Base-by-base conservation (phyloP, 345 rosid species). In the Melaleuca alternifolia region DNA sequence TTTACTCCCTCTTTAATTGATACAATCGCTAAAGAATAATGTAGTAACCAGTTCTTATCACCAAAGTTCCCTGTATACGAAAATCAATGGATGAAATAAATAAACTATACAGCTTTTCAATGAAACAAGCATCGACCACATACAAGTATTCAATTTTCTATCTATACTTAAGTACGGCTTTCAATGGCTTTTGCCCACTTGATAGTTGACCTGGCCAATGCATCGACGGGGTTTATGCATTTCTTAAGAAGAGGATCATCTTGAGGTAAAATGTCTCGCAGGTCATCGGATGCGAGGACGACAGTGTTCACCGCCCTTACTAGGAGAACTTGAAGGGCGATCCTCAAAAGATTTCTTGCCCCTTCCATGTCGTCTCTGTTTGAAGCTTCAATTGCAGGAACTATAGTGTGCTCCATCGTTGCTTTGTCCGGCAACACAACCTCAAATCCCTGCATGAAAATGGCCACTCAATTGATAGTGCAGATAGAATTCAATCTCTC, bases 171-270 rank as follows among this genome's bases (percentile, higher is more conserved):
- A 75, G 88, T 62, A 89, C 82, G 89, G 65, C 84, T 85, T 85
- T 52, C 88, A 21, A 86, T 85, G 54, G 93, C 84, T 84, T 88
- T 56, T 9, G 87, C 91, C 93, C 93, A 92, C 56, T 86, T 86
- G 87, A 92, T 87, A 13, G 93, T 89, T 33, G 92, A 87, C 85
- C 89, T 91, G 15, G 89, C 95, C 90, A 92, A 88, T 44, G 92
- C 85, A 61, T 90, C 92, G 71, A 92, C 76, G 20, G 93, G 95
- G 52, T 93, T 87, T 2, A 90, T 87, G 86, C 94, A 93, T 87
- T 91, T 93, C 86, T 84, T 89, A 86, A 91, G 92, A 87, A 93
- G 93, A 83, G 94, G 94, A 85, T 93, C 94, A 51, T 92, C 89
- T 23, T 11, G 89, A 54, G 92, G 93, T 59, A 92, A 89, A 77